Evolutionary conservation across 2,329 filamentous ascomycete genomes (phyloP).

Genomic region (Calonectria ilicicola): DNA sequence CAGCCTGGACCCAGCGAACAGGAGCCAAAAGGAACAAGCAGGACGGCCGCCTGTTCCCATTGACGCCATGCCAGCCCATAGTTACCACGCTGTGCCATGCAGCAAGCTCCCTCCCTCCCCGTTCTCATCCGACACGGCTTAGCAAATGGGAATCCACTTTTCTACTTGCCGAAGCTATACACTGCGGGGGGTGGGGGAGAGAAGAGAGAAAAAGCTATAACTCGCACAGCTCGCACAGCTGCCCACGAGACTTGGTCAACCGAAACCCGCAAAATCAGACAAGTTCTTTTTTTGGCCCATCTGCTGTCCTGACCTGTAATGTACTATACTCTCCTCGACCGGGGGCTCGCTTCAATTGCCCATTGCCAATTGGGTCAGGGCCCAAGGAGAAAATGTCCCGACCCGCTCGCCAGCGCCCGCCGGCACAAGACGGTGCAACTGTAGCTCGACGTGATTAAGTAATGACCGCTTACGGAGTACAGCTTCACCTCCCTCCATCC

Average conservation of each 20-base stretch:
- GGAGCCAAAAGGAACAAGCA: neutral
- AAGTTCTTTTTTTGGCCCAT: neutral
- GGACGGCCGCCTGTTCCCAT: no score
- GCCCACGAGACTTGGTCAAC: neutral
- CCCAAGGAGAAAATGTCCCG: neutral
- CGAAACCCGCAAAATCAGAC: neutral
- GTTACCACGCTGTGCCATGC: no score
- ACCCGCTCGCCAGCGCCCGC: neutral
- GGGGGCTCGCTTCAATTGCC: no score
- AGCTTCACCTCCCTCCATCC: neutral
- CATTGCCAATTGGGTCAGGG: no score
- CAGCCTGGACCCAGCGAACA: neutral
- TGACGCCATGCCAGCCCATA: no score
- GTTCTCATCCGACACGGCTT: constrained; percentile 11
- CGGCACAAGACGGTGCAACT: neutral
- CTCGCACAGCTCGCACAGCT: neutral
- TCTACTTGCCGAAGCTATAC: constrained; percentile 14
- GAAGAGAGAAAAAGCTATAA: constrained; percentile 4
- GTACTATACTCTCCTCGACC: no score
- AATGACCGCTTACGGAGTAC: neutral
- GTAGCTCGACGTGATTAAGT: constrained; percentile 19
- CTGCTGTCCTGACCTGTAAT: no score
- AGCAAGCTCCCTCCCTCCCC: no score
- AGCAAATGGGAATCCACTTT: constrained; percentile 40
- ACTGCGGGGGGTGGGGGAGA: constrained; percentile 2